These are phyloP conservation scores for Echinosophora koreensis DNA, from an alignment of 306 rosid species.

Conservation along the genomic window DNA sequence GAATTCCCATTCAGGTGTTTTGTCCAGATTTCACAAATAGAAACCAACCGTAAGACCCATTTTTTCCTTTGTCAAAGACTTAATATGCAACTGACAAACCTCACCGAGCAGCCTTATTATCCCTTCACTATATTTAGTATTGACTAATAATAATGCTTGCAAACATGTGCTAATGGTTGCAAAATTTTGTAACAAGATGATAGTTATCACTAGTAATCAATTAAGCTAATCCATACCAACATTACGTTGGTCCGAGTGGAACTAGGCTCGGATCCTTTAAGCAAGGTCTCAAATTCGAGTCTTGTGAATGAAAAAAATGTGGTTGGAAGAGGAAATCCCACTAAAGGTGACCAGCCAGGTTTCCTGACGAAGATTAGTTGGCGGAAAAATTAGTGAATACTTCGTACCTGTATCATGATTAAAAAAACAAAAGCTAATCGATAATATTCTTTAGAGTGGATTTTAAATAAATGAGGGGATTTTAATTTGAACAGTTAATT, in stretches of 20 bases:
- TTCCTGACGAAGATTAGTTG: too few species aligned
- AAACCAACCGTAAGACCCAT: constrained; percentile 21
- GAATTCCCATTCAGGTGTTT: constrained; percentile 24
- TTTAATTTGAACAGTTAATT: constrained; percentile 22
- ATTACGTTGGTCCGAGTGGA: too few species aligned
- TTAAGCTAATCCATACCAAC: neutral
- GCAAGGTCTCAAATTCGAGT: too few species aligned
- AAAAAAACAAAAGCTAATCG: neutral
- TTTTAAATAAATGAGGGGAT: neutral
- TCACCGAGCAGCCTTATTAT: too few species aligned
- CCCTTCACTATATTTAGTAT: too few species aligned
- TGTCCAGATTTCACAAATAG: constrained; percentile 37
- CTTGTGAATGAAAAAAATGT: too few species aligned
- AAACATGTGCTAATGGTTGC: neutral
- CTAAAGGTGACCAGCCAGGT: too few species aligned
- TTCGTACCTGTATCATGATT: too few species aligned
- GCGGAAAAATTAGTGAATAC: too few species aligned
- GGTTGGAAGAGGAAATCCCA: too few species aligned
- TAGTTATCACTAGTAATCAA: neutral
- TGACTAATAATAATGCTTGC: neutral
- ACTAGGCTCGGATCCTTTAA: too few species aligned
- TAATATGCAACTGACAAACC: too few species aligned
- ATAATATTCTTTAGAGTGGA: neutral
- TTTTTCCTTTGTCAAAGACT: neutral
- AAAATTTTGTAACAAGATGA: neutral